A percentile compares a stretch with the other conserved stretches of the same genome.
Conservation (phyloP, 495 filamentous ascomycete species). For the Thozetella sp. region DNA sequence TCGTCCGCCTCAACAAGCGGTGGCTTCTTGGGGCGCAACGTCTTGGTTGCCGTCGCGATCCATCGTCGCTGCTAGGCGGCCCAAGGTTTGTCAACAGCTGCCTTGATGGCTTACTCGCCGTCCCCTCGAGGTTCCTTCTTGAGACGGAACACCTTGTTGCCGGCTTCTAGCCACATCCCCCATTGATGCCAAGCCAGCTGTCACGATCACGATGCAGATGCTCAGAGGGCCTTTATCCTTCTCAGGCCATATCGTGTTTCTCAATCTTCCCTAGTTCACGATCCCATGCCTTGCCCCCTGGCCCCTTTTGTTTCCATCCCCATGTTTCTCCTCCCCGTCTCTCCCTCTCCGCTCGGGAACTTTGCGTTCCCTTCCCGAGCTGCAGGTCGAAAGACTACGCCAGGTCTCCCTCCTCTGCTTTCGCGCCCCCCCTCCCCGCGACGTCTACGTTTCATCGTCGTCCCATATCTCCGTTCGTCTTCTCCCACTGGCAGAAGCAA, state of each 20-base stretch:
- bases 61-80: too few relatives aligned
- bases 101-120: too few relatives aligned
- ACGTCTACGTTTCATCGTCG: constrained; percentile 1
- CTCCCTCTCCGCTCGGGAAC: neutral
- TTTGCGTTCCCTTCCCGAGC: neutral
- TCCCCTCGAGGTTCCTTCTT: neutral
- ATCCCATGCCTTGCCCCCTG: neutral
- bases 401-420: neutral
- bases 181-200: neutral
- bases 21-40: too few relatives aligned
- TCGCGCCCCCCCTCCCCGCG: too few relatives aligned
- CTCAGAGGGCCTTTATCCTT: neutral
- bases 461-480: neutral
- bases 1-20: too few relatives aligned
- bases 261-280: neutral
- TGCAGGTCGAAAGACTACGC: neutral
- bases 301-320: neutral
- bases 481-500: neutral
- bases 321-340: neutral
- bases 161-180: neutral
- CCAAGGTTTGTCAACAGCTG: too few relatives aligned
- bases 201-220: neutral
- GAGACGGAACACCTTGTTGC: neutral
- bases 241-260: neutral
- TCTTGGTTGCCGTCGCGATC: too few relatives aligned